These are phyloP conservation scores for Urtica urens DNA, from an alignment of 306 rosid species.

Conservation along the genomic window DNA sequence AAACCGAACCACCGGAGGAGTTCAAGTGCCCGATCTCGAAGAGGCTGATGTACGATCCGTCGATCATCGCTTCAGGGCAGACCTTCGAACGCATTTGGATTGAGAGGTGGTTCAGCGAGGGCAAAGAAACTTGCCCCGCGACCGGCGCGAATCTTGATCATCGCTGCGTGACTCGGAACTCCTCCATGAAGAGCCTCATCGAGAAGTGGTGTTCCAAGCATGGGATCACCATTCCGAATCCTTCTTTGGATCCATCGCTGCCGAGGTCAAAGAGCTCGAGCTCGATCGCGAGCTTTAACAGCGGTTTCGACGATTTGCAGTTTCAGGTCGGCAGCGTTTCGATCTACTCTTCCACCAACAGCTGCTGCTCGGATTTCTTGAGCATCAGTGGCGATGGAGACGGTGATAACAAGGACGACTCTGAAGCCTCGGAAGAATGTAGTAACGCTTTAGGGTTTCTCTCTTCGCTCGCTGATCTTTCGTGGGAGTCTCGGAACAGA, in stretches of 20 bases:
- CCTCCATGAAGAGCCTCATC: slow-evolving; percentile 18
- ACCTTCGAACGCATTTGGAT: slow-evolving; percentile 28
- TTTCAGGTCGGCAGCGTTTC: slow-evolving; percentile 18
- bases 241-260: background rate
- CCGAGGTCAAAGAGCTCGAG: background rate
- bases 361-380: slow-evolving; percentile 1
- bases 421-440: background rate
- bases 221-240: slow-evolving; percentile 15
- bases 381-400: background rate
- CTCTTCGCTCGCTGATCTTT: slow-evolving; percentile 4
- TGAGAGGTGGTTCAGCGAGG: slow-evolving; percentile 21
- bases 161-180: slow-evolving; percentile 15
- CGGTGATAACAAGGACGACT: background rate
- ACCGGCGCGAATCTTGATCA: slow-evolving; percentile 13
- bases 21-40: slow-evolving; percentile 25
- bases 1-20: slow-evolving; percentile 14
- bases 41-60: slow-evolving; percentile 26
- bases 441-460: background rate
- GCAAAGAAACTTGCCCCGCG: slow-evolving; percentile 20
- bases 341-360: slow-evolving; percentile 8
- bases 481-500: slow-evolving; percentile 26
- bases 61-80: slow-evolving; percentile 19
- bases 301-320: slow-evolving; percentile 7
- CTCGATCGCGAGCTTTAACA: slow-evolving; percentile 16
- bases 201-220: slow-evolving; percentile 15